Base-by-base conservation (phyloP, 192 early-diverging fungal species). In the Anaeromyces robustus region DNA sequence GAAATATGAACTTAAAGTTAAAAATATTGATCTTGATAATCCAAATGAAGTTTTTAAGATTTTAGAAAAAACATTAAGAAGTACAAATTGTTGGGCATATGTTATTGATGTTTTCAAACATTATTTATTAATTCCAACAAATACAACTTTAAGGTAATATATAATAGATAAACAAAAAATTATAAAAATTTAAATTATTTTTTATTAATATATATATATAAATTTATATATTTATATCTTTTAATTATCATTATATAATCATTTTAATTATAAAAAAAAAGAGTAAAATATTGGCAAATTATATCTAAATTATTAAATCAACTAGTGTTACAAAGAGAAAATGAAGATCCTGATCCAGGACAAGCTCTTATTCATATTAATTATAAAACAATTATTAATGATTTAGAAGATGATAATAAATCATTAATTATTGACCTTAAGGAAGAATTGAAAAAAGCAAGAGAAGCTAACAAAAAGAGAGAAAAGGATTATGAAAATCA, bases 281-380 rank as follows among this genome's bases (percentile, higher is more conserved):
- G 88, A 81, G 84, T 86, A 84, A 89, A 89, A 32, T 87, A 80
- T 78, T 85, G 87, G 86, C 82, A 85, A 30, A 84, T 89, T 16
- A 87, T 89, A 68, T 86, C 87, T 52, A 89, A 89, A 78, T 77
- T 88, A n/a, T 82, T 89, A 4, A 85, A 87, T 77, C 88, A 88
- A 81, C 79, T 89, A 12, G 82, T 82, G 22, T 68, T 89, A 18
- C 88, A 89, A 80, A 77, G 81, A 34, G 82, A 83, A 77, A 83
- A 78, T 13, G 88, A 88, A 81, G 85, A 89, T 43, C 81, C 83
- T 7, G 88, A 89, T 81, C 88, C 88, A 14, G 80, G 80, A 29
- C 84, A 85, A 12, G 81, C 82, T 28, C 29, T 89, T 19, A 32
- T 83, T 12, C 83, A 85, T 29, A 77, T 89, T 13, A 87, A 88